Evolutionary conservation across 2,329 filamentous ascomycete genomes (phyloP).

Genomic region (Cordyceps cicadae): DNA sequence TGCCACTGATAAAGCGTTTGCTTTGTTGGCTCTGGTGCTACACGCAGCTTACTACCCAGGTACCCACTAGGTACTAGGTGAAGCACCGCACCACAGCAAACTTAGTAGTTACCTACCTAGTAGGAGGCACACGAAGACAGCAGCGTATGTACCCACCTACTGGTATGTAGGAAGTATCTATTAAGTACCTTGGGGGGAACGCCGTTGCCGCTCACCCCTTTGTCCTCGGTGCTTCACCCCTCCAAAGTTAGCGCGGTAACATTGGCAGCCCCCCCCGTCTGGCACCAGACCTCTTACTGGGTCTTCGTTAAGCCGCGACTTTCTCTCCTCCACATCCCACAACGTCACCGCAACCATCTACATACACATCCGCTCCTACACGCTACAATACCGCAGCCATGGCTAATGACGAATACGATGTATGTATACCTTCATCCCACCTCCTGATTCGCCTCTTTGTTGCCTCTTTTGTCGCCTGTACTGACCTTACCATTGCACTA

Average conservation of each 20-base stretch:
- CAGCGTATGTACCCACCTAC: too few species aligned
- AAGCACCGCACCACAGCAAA: too few species aligned
- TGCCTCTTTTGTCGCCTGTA: conserved; percentile 12
- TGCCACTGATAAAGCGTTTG: too few species aligned
- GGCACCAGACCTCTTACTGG: conserved; percentile 6
- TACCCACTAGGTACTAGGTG: too few species aligned
- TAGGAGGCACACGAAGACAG: too few species aligned
- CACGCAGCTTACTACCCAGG: too few species aligned
- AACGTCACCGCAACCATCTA: conserved; percentile 7
- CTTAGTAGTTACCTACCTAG: too few species aligned
- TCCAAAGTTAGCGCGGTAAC: background rate
- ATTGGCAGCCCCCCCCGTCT: conserved; percentile 1
- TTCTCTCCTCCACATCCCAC: conserved; percentile 12
- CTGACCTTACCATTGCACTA: conserved; percentile 36
- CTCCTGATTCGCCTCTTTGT: conserved; percentile 12
- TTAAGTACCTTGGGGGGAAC: too few species aligned
- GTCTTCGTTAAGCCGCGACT: conserved; percentile 7
- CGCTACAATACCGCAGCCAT: conserved; percentile 46
- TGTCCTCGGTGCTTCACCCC: background rate
- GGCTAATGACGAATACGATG: conserved; percentile 99
- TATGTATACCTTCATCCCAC: conserved; percentile 42
- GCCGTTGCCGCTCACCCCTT: too few species aligned
- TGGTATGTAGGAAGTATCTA: too few species aligned
- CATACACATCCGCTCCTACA: conserved; percentile 1
- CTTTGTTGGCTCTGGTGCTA: too few species aligned